Evolutionary conservation across 2,329 filamentous ascomycete genomes (phyloP), one percentile per base, ranked within the genome.

Genomic region (Bipolaris cookei): DNA sequence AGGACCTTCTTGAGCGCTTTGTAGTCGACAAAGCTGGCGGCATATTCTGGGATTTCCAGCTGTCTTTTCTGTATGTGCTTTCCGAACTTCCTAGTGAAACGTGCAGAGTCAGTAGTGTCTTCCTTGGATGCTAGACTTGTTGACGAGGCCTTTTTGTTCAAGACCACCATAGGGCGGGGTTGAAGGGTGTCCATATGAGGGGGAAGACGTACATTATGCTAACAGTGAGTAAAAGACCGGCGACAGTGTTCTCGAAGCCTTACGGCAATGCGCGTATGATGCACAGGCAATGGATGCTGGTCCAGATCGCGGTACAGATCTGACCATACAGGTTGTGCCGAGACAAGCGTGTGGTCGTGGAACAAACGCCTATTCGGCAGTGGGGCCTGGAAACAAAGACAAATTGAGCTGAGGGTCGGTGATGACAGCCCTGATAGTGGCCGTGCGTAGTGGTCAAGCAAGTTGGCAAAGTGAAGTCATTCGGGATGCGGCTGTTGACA

Each of bases 51-150:
- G 59, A 99, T 93, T 78, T 99, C 95, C 73, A 99, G 91, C 85
- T 99, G 95, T 77, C 93, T 90, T 83, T 97, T 97, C 83, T 98
- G 95, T 68, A 99, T 97, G 77, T 97, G 92, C 84, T 99, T 99
- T 79, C 95, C 95, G 83, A 99, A 99, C 86, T 99, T 99, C 95
- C 94, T 99, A 62, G 67, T 71, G 57, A 76, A 76, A 56, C 70
- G 72, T 38, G 69, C 64, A 51, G 68, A 69, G 71, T 76, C 72
- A 76, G 74, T 75, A 32, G 68, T 69, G 49, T 76, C 72, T 51
- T 74, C 71, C 63, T 76, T 74, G 55, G 71, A 72, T 18, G 70
- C 68, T 42, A 76, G 64, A 63, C 71, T 75, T 42, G 68, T 74
- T 18, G 69, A 69, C n/a, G 72, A 75, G 51, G 67, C 63, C 46